A percentile compares a stretch with the other conserved stretches of the same genome.
phyloP scores from a whole-genome alignment of 2,329 filamentous ascomycete species.

The Ascochyta viciae-villosae region DNA sequence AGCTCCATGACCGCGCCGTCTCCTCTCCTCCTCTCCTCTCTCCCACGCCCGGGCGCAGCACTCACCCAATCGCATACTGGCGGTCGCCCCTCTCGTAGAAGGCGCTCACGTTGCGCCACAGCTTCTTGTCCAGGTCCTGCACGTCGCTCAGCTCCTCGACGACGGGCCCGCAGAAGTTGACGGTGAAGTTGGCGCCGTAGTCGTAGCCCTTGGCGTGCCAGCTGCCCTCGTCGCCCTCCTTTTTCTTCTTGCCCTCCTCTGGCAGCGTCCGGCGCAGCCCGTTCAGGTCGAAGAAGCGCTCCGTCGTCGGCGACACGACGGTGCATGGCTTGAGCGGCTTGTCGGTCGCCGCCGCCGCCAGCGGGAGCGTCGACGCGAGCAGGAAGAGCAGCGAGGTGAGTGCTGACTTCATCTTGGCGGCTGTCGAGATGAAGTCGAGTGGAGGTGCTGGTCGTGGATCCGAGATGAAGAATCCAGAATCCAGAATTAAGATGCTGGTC shows the following conservation, averaged over 20 bases:
- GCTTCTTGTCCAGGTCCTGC: conserved; percentile 66
- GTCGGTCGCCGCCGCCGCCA: conserved; percentile 47
- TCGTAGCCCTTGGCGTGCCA: conserved; percentile 75
- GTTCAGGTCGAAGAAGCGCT: conserved; percentile 69
- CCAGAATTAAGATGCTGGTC: background rate
- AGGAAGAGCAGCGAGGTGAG: conserved; percentile 36
- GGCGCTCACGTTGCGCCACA: conserved; percentile 78
- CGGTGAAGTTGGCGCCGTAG: conserved; percentile 80
- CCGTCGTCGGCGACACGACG: conserved; percentile 66
- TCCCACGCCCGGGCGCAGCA: conserved; percentile 6
- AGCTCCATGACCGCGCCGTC: background rate
- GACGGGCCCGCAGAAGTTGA: conserved; percentile 83
- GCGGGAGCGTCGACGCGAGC: conserved; percentile 41
- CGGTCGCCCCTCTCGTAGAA: conserved; percentile 73
- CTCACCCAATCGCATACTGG: conserved; percentile 77
- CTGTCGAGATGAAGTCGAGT: conserved; percentile 3
- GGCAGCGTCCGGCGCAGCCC: conserved; percentile 62
- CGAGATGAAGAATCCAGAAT: too few relatives aligned
- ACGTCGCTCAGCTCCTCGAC: conserved; percentile 69
- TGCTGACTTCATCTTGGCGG: conserved; percentile 36
- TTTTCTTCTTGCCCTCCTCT: conserved; percentile 49
- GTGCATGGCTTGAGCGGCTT: conserved; percentile 64
- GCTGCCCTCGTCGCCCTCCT: conserved; percentile 65
- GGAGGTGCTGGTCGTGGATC: background rate
- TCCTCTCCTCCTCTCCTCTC: too few relatives aligned